A percentile compares a stretch with the other conserved stretches of the same genome.
phyloP scores from a whole-genome alignment of 2,329 filamentous ascomycete species.

The Chaetomium sp. region DNA sequence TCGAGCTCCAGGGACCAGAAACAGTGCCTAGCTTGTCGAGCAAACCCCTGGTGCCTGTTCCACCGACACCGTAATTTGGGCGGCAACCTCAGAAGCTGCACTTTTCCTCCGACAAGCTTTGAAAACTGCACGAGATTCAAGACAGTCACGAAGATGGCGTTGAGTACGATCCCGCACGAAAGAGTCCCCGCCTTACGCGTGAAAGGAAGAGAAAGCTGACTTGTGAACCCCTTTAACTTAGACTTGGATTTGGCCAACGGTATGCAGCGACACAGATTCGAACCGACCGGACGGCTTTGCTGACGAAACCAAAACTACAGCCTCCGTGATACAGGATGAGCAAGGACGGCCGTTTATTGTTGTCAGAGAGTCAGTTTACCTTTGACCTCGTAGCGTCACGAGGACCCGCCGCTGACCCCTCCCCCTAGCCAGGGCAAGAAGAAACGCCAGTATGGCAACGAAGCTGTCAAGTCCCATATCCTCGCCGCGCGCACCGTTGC shows the following conservation, averaged over 20 bases:
- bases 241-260: slow-evolving; percentile 80
- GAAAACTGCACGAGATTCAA: slow-evolving; percentile 3
- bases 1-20: slow-evolving; percentile 22
- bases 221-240: slow-evolving; percentile 48
- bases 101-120: slow-evolving; percentile 1
- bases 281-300: slow-evolving; percentile 1
- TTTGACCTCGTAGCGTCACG: not conserved
- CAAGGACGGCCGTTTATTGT: slow-evolving; percentile 96
- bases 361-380: slow-evolving; percentile 76
- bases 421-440: slow-evolving; percentile 80
- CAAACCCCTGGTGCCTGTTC: slow-evolving; percentile 15
- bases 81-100: slow-evolving; percentile 7
- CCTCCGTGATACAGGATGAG: slow-evolving; percentile 88
- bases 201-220: slow-evolving; percentile 18
- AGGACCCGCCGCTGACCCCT: slow-evolving; percentile 19
- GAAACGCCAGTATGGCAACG: slow-evolving; percentile 92
- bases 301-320: slow-evolving; percentile 33
- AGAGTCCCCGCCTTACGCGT: slow-evolving; percentile 15
- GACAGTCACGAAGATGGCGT: slow-evolving; percentile 44
- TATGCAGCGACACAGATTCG: slow-evolving; percentile 36
- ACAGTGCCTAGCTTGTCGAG: slow-evolving; percentile 20
- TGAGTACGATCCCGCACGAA: slow-evolving; percentile 42
- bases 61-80: slow-evolving; percentile 2
- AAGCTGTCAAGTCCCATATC: slow-evolving; percentile 97
- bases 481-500: slow-evolving; percentile 92